Percentiles rank a stretch among this genome's conserved stretches.
phyloP scores from a whole-genome alignment of 2,329 filamentous ascomycete species.

The Penicillium janthinellum region DNA sequence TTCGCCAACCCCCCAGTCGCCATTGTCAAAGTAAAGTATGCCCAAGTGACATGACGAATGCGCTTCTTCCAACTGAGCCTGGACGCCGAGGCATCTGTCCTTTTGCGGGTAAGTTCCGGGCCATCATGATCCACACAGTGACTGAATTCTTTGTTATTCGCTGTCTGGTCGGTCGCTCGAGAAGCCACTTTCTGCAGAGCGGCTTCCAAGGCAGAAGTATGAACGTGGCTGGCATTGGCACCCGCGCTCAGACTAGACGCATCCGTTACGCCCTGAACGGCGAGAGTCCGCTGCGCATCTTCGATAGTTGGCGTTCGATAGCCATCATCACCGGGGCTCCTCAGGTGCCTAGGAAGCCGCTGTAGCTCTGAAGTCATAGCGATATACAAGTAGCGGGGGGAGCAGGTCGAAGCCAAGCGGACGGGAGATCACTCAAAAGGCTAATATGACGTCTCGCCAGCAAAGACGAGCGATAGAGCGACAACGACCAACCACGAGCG shows the following conservation, averaged over 20 bases:
- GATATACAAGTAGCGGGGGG: neutral
- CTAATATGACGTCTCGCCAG: neutral
- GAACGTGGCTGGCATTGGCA: constrained; percentile 24
- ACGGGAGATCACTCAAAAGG: neutral
- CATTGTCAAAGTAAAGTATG: constrained; percentile 74
- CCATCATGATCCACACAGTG: constrained; percentile 20
- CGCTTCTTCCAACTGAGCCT: constrained; percentile 54
- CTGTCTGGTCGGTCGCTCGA: constrained; percentile 17
- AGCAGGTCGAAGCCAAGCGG: neutral
- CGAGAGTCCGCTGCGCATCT: constrained; percentile 38
- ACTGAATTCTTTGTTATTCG: constrained; percentile 9
- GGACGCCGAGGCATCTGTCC: constrained; percentile 21
- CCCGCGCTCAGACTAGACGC: constrained; percentile 7
- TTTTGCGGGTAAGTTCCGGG: constrained; percentile 12
- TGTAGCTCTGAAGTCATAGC: constrained; percentile 26
- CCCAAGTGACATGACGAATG: constrained; percentile 71
- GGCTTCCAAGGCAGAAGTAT: constrained; percentile 34
- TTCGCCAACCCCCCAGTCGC: constrained; percentile 63
- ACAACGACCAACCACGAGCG: neutral
- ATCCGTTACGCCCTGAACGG: constrained; percentile 14
- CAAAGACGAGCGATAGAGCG: neutral
- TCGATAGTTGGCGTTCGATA: constrained; percentile 50
- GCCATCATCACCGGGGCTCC: constrained; percentile 45
- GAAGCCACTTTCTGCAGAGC: constrained; percentile 26
- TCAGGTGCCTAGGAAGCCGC: constrained; percentile 37